Evolutionary conservation across 768 basidiomycete genomes (phyloP).

Genomic region (Cyclocybe cylindracea): DNA sequence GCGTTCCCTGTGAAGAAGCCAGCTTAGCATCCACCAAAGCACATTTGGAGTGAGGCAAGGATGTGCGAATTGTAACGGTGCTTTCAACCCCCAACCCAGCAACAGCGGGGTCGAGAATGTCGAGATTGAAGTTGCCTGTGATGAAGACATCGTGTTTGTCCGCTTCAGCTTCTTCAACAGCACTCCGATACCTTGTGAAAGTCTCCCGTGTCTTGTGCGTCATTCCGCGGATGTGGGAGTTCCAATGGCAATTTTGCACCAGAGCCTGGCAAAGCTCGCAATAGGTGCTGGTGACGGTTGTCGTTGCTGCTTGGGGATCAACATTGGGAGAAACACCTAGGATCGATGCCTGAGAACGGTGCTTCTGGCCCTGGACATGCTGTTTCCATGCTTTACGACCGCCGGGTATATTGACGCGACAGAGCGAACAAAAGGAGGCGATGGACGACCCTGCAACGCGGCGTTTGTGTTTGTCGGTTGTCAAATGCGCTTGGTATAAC

Average conservation of each 20-base stretch:
- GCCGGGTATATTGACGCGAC: constrained; percentile 22
- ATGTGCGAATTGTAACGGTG: constrained; percentile 25
- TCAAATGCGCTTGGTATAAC: constrained; percentile 28
- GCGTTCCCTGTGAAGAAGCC: constrained; percentile 29
- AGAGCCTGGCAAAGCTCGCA: constrained; percentile 29
- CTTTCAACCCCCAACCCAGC: constrained; percentile 23
- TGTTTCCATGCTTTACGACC: constrained; percentile 14
- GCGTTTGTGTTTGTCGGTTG: constrained; percentile 27
- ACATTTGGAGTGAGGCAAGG: constrained; percentile 29
- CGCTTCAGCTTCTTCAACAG: constrained; percentile 51
- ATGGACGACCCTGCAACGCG: constrained; percentile 21
- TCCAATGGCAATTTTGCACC: constrained; percentile 29
- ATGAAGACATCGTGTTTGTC: constrained; percentile 55
- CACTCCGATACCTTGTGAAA: constrained; percentile 40
- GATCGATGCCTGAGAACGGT: constrained; percentile 3
- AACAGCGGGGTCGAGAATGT: constrained; percentile 42
- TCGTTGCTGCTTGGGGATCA: constrained; percentile 27
- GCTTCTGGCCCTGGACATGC: constrained; percentile 17
- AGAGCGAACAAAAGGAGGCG: constrained; percentile 30
- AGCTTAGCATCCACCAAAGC: constrained; percentile 26
- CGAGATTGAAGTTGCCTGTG: constrained; percentile 49
- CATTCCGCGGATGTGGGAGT: constrained; percentile 24
- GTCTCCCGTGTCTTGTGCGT: constrained; percentile 38
- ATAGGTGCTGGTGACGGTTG: constrained; percentile 17
- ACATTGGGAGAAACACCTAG: constrained; percentile 25